Evolutionary conservation across 257 asterid species (phyloP).

Genomic region (Ilex asprella): DNA sequence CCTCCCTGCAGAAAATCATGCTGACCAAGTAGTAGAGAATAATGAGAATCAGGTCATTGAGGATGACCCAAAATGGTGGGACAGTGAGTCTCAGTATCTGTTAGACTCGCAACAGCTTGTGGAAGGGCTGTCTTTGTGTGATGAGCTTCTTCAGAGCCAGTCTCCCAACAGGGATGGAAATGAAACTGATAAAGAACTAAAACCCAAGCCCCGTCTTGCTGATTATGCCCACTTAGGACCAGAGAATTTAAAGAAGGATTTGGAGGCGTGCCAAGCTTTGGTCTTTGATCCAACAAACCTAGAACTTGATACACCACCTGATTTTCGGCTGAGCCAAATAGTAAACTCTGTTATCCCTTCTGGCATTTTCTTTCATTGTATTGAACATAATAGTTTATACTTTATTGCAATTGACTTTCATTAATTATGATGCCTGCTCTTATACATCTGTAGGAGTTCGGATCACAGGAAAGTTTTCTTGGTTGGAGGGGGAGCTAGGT

Average conservation of each 20-base stretch:
- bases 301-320: slow-evolving; percentile 63
- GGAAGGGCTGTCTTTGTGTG: slow-evolving; percentile 74
- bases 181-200: slow-evolving; percentile 23
- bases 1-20: slow-evolving; percentile 14
- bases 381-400: neutral
- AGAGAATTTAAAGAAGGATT: slow-evolving; percentile 70
- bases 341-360: slow-evolving; percentile 26
- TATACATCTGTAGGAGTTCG: slow-evolving; percentile 48
- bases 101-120: slow-evolving; percentile 83
- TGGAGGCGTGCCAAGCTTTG: slow-evolving; percentile 65
- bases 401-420: neutral
- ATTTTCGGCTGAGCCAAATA: slow-evolving; percentile 80
- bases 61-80: slow-evolving; percentile 71
- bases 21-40: slow-evolving; percentile 23
- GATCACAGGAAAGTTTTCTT: slow-evolving; percentile 73
- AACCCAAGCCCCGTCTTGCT: slow-evolving; percentile 45
- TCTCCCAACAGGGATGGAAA: slow-evolving; percentile 63
- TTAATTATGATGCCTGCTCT: slow-evolving; percentile 3
- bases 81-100: slow-evolving; percentile 56
- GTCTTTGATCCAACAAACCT: slow-evolving; percentile 44
- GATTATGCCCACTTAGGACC: slow-evolving; percentile 71
- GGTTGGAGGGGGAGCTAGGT: slow-evolving; percentile 65
- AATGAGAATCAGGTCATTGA: slow-evolving; percentile 29
- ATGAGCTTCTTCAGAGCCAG: slow-evolving; percentile 78
- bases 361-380: neutral